Evolutionary conservation across 2,329 filamentous ascomycete genomes (phyloP).

Genomic region (Lasiodiplodia theobromae): DNA sequence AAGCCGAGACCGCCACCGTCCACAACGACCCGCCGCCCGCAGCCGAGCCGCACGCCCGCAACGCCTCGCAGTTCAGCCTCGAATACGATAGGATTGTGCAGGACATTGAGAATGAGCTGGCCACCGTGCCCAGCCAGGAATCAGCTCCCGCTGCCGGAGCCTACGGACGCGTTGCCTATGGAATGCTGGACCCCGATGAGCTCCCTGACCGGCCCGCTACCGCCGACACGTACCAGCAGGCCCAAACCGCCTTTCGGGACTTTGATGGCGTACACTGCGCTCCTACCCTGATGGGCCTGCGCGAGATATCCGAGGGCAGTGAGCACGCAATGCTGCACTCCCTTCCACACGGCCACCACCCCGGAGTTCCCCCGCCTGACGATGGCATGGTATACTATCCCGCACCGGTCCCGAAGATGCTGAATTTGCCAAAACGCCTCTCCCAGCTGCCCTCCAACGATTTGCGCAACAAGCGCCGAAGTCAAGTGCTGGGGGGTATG

Average conservation of each 20-base stretch:
- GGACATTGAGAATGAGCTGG: constrained; percentile 39
- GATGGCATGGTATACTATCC: constrained; percentile 94
- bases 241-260: constrained; percentile 73
- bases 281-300: constrained; percentile 46
- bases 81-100: constrained; percentile 47
- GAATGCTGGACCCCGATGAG: constrained; percentile 28
- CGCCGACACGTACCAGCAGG: constrained; percentile 70
- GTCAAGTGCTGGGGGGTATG: constrained; percentile 74
- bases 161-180: constrained; percentile 13
- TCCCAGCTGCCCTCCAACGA: constrained; percentile 73
- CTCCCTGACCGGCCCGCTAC: constrained; percentile 58
- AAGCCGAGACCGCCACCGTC: constrained; percentile 28
- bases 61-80: constrained; percentile 38
- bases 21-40: constrained; percentile 18
- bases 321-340: constrained; percentile 56
- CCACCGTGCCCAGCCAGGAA: constrained; percentile 31
- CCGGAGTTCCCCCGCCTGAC: constrained; percentile 62
- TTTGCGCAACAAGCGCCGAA: constrained; percentile 73
- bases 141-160: constrained; percentile 16
- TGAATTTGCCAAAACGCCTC: constrained; percentile 88
- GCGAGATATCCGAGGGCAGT: constrained; percentile 36
- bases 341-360: constrained; percentile 34
- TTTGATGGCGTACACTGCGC: constrained; percentile 83
- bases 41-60: constrained; percentile 12
- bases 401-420: constrained; percentile 89